These are phyloP conservation scores for Stylonectria norvegica DNA, from an alignment of 2,329 filamentous ascomycete species.

Conservation along the genomic window DNA sequence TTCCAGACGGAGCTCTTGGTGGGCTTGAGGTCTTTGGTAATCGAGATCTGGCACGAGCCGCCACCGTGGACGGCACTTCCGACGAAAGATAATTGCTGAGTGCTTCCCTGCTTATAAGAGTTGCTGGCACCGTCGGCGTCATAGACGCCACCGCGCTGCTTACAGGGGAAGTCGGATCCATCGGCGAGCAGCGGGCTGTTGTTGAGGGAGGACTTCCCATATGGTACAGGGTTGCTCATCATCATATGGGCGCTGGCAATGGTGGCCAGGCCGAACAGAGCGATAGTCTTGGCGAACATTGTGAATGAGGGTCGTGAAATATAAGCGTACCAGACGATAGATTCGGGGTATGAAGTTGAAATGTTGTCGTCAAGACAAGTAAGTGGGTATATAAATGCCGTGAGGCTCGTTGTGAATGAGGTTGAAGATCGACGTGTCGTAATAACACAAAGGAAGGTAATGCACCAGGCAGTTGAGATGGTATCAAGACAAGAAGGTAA, in stretches of 20 bases:
- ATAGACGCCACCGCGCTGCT: constrained; percentile 50
- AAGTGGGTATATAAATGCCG: constrained; percentile 14
- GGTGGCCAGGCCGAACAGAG: constrained; percentile 55
- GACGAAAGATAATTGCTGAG: constrained; percentile 55
- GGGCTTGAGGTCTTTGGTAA: constrained; percentile 74
- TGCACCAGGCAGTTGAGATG: constrained; percentile 27
- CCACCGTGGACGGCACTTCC: constrained; percentile 82
- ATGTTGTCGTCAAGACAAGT: constrained; percentile 29
- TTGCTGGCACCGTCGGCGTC: constrained; percentile 50
- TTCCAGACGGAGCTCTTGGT: constrained; percentile 70
- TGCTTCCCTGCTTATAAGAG: constrained; percentile 48
- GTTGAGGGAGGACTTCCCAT: constrained; percentile 36
- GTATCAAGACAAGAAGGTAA: constrained; percentile 15
- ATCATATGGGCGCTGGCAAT: constrained; percentile 71
- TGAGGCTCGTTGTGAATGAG: constrained; percentile 7
- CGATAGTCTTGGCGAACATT: constrained; percentile 50
- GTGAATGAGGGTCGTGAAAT: constrained; percentile 33
- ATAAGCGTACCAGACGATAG: constrained; percentile 34
- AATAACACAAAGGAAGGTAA: constrained; percentile 23
- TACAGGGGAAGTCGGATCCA: constrained; percentile 80
- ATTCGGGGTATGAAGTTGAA: constrained; percentile 14
- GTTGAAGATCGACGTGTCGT: constrained; percentile 16
- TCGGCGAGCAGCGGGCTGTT: constrained; percentile 61
- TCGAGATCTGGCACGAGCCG: constrained; percentile 83
- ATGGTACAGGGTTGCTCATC: constrained; percentile 67